Evolutionary conservation across 805 yeast species (phyloP), one percentile per base, ranked within the genome.

Genomic region (Debaryomyces castellii): DNA sequence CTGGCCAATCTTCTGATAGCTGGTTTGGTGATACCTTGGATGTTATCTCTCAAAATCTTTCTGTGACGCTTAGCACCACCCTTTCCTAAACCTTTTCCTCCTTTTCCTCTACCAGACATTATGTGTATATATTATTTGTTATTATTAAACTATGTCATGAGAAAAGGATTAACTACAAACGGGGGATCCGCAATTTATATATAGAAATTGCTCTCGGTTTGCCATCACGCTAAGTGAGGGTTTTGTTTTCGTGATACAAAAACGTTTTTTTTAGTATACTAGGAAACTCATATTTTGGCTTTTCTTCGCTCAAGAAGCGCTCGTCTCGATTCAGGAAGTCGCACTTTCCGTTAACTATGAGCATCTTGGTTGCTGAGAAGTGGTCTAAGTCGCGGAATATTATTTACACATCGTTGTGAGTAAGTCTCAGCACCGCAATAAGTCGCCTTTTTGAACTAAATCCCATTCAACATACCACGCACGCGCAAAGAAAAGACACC

Each of bases 1-100:
- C 99, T 92, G 43, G 99, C 99, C 67, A 92, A 87, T 89, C 99
- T 92, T 83, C 99, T 90, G 71, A 92, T 92, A 70, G 99, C 99
- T 71, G 99, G 99, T 85, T 92, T 92, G 54, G 99, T 92, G 73
- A 92, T 92, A 82, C 99, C 99, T 80, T 91, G 97, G 62, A 94
- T 92, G 92, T 92, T 94, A 77, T 94, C 99, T 83, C 98, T 91
- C 59, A 91, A 82, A 77, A 92, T 89, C 89, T 91, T 91, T 85
- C 98, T 89, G 90, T 92, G 99, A 79, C 99, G 90, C 86, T 92
- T 92, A 67, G 99, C 99, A 81, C 99, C 99, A 80, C 97, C 98
- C 81, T 94, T 94, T 70, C 99, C 99, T 66, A 94, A 83, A 80
- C 99, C 99, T 88, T 94, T 94, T 71, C 98, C 99, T 71, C 98